Conservation (phyloP, 2,329 filamentous ascomycete species). For the Aspergillus sp. region DNA sequence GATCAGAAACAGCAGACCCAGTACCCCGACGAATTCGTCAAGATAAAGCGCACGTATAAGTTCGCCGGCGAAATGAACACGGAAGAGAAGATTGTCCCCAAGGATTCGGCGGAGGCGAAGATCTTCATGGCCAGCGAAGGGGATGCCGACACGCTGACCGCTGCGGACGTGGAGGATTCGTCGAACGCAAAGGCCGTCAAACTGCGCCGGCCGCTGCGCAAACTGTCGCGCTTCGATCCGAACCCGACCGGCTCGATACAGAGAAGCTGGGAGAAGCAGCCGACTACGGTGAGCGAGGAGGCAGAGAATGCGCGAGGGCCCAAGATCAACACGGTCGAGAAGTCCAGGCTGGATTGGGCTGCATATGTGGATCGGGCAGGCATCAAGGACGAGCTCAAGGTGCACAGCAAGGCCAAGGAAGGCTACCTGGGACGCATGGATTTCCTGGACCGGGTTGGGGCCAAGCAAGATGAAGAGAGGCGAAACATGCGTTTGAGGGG, state of each 20-base stretch:
- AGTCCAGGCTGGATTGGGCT: constrained; percentile 57
- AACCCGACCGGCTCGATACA: constrained; percentile 35
- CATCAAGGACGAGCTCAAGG: constrained; percentile 52
- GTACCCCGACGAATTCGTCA: constrained; percentile 39
- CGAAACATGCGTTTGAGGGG: constrained; percentile 42
- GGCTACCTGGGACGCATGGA: constrained; percentile 54
- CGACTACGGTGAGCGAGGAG: constrained; percentile 14
- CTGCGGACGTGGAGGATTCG: constrained; percentile 13
- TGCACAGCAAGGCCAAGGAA: constrained; percentile 53
- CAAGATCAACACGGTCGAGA: constrained; percentile 59
- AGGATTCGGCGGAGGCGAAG: constrained; percentile 46
- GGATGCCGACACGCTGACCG: constrained; percentile 25
- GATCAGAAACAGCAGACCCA: constrained; percentile 5
- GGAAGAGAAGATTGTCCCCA: constrained; percentile 45
- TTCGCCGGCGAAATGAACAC: constrained; percentile 49
- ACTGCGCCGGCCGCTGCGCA: constrained; percentile 32
- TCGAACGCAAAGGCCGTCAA: constrained; percentile 13
- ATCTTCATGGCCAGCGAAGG: constrained; percentile 40
- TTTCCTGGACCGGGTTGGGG: constrained; percentile 51
- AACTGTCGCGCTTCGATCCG: constrained; percentile 38
- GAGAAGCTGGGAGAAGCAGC: constrained; percentile 36
- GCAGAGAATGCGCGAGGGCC: constrained; percentile 37
- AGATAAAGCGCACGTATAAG: constrained; percentile 48
- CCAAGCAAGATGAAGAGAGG: constrained; percentile 47
- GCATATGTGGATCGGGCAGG: constrained; percentile 53